Evolutionary conservation across 2,329 filamentous ascomycete species (phyloP).

Genomic region (Colletotrichum phormii): DNA sequence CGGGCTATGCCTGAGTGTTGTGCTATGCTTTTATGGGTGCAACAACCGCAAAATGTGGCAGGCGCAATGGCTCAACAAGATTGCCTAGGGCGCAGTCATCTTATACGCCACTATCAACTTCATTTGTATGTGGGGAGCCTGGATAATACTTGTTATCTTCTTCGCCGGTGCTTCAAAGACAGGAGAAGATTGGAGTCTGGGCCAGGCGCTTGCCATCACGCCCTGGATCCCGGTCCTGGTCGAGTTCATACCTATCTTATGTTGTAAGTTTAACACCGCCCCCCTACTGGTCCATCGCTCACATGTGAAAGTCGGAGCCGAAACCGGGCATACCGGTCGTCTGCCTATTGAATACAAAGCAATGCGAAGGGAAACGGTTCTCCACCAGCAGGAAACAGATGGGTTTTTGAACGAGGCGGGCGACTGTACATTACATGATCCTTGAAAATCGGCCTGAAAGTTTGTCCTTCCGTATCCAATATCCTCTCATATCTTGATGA

Average conservation of each 20-base stretch:
- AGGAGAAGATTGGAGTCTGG: slow-evolving; percentile 16
- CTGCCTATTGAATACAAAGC: slow-evolving; percentile 14
- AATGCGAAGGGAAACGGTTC: not conserved
- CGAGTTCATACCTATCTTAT: slow-evolving; percentile 2
- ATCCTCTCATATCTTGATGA: not conserved
- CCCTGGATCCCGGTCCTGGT: slow-evolving; percentile 22
- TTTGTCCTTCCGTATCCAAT: not conserved
- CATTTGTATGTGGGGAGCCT: slow-evolving; percentile 31
- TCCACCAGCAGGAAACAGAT: slow-evolving; percentile 11
- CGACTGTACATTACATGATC: not conserved
- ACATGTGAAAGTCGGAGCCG: not conserved
- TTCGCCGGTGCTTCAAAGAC: not conserved
- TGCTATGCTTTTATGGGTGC: slow-evolving; percentile 32
- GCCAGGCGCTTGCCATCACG: slow-evolving; percentile 22
- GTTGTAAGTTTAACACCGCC: not conserved
- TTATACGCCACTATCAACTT: slow-evolving; percentile 25
- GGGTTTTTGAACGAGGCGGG: not conserved
- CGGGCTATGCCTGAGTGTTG: slow-evolving; percentile 22
- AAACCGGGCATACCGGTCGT: slow-evolving; percentile 11
- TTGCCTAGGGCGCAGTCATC: not conserved
- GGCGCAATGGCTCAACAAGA: slow-evolving; percentile 9
- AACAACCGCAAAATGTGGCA: slow-evolving; percentile 33
- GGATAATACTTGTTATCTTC: slow-evolving; percentile 11
- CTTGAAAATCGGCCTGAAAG: not conserved
- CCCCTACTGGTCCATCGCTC: not conserved